Evolutionary conservation across 352 stramenopile species (phyloP), one percentile per base, ranked within the genome.

Genomic region (Pythium utonaiense): DNA sequence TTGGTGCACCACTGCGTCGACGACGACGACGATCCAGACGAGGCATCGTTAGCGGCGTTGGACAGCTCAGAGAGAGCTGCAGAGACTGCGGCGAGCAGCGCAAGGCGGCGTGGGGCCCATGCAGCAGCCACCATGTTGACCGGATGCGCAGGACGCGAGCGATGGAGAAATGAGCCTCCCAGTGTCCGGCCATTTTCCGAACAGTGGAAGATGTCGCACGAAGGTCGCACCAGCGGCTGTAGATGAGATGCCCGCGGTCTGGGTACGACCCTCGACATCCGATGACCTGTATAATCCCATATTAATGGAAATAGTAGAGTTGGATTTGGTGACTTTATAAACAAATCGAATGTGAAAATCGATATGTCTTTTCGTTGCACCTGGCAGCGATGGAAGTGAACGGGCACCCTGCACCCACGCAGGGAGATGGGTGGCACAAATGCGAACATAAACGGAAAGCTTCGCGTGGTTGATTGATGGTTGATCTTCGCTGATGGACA

Each of bases 1-100:
- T 88, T 74, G 27, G 24, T 57, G 56, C 83, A 90, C 67, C 75
- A 88, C 1, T 53, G 21, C 19, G 21, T 33, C 14, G 49, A 33
- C 3, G 38, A 3, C 3, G 58, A 59, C 7, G 49, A 53, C 10
- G 41, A 45, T 4, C 38, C 38, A 16, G n/a, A n/a, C n/a, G 38
- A 45, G 38, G 38, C 17, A 16, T 45, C 16, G 6, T 16, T 24
- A n/a, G 17, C 17, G 16, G 17, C 38, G 38, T n/a, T 45, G 17
- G 38, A 9, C 17, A 45, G 17, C 3, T n/a, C 38, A 45, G 38
- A 16, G 38, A 45, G 17, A 16, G 24, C 17, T n/a, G 38, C 38
- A 45, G 38, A 13, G 38, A n/a, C 17, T 16, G 38, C 38, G 38
- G 24, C 38, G 38, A n/a, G 17, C 17, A 45, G 38, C 17, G 38